Percentiles rank a stretch among this genome's conserved stretches.
Conservation (phyloP, 2,329 filamentous ascomycete genomes). For the Trichoderma asperellum region DNA sequence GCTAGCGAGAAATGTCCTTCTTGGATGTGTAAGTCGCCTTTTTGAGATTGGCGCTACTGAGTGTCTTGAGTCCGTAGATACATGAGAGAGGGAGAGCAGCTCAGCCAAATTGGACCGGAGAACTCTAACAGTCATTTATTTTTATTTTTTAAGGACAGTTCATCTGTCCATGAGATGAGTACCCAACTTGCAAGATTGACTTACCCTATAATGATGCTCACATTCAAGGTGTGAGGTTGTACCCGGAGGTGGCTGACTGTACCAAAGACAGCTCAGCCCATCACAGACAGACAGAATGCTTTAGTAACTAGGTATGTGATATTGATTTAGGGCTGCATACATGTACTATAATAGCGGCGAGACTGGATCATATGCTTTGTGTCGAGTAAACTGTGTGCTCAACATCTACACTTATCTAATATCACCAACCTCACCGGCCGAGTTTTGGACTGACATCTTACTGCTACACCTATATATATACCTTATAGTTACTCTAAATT, state of each 20-base stretch:
- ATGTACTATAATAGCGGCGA: not conserved
- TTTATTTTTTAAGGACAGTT: not conserved
- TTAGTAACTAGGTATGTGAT: not conserved
- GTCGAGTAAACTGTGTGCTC: not conserved
- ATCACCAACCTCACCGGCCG: not conserved
- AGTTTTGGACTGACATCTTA: not conserved
- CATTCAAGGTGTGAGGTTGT: not conserved
- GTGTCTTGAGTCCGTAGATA: not conserved
- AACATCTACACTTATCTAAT: not conserved
- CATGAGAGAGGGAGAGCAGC: not conserved
- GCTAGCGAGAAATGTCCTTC: not conserved
- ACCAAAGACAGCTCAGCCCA: not conserved
- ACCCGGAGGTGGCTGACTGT: not conserved
- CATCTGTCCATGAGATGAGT: not conserved
- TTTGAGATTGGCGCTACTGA: not conserved
- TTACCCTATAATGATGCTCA: not conserved
- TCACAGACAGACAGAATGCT: not conserved
- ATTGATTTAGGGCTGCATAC: not conserved
- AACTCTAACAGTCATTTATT: not conserved
- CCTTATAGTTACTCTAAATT: not conserved
- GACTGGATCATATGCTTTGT: not conserved
- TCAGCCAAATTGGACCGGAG: not conserved
- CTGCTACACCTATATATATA: not conserved
- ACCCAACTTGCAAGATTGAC: too few relatives aligned
- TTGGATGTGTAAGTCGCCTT: not conserved